A percentile compares a stretch with the other conserved stretches of the same genome.
Conservation (phyloP, 805 yeast genomes). For the Candida glaebosa region DNA sequence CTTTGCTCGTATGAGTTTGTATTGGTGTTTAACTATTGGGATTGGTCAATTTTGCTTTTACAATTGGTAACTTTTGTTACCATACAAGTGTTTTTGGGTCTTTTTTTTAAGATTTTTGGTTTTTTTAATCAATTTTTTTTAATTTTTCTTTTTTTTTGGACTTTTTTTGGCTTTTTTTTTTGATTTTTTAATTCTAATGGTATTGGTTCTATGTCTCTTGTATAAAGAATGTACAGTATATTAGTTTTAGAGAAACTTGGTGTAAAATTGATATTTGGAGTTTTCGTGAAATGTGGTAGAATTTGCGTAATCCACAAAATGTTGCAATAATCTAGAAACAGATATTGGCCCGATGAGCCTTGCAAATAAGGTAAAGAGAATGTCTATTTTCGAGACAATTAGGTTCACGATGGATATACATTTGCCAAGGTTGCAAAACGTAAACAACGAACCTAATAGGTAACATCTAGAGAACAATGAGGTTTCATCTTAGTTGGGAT, state of each 20-base stretch:
- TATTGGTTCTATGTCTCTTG: background rate
- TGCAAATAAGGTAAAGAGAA: too few species aligned
- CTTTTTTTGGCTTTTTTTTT: conserved; percentile 9
- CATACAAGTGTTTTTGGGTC: conserved; percentile 3
- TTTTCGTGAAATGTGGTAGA: background rate
- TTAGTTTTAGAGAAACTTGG: background rate
- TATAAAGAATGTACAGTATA: conserved; percentile 1
- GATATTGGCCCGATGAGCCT: too few species aligned
- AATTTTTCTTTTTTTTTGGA: conserved; percentile 9
- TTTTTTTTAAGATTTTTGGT: conserved; percentile 7
- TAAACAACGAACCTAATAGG: too few species aligned
- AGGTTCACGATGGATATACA: too few species aligned
- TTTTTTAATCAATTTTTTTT: conserved; percentile 3
- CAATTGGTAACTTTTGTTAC: background rate
- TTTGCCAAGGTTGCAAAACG: too few species aligned
- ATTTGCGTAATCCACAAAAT: too few species aligned
- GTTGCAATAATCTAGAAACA: too few species aligned
- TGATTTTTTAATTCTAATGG: conserved; percentile 6
- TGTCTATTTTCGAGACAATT: too few species aligned
- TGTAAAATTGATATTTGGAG: too few species aligned
- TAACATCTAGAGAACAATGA: too few species aligned
- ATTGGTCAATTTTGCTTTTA: conserved; percentile 2
- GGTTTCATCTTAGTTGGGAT: too few species aligned
- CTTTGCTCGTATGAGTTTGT: conserved; percentile 1
- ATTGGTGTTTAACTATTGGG: conserved; percentile 1